Percentiles rank a stretch among this genome's conserved stretches.
Conservation (phyloP, 2,329 filamentous ascomycete genomes). For the Sordariomycetes sp. region DNA sequence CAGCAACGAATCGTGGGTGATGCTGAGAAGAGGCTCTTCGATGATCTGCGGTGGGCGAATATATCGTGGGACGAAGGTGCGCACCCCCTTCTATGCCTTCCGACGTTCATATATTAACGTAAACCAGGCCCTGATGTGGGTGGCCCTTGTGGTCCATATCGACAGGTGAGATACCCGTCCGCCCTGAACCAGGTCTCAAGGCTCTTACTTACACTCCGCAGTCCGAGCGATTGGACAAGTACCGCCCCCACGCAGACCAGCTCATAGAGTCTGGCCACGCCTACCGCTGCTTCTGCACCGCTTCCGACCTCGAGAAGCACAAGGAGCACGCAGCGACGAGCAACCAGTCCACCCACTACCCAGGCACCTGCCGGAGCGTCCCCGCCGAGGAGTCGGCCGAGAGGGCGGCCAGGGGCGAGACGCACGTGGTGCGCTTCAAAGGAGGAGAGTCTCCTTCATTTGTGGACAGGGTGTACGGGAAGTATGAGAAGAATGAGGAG, state of each 20-base stretch:
- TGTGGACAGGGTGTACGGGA: constrained; percentile 69
- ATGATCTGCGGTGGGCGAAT: constrained; percentile 81
- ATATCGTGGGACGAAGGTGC: constrained; percentile 85
- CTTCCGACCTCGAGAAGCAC: constrained; percentile 57
- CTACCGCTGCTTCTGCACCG: constrained; percentile 87
- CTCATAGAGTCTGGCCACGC: constrained; percentile 64
- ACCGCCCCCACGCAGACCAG: constrained; percentile 57
- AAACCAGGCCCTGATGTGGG: constrained; percentile 62
- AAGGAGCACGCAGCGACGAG: constrained; percentile 50
- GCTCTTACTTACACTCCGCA: constrained; percentile 20
- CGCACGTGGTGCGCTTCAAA: constrained; percentile 69
- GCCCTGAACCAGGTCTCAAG: no score
- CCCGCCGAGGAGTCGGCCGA: constrained; percentile 56
- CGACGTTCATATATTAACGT: neutral
- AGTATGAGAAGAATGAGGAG: constrained; percentile 41
- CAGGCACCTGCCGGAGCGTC: constrained; percentile 61
- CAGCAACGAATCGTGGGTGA: constrained; percentile 54
- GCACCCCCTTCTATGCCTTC: neutral
- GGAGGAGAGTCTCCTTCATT: constrained; percentile 22
- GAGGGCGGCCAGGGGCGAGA: constrained; percentile 56
- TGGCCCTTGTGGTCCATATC: constrained; percentile 76
- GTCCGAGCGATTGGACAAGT: constrained; percentile 69
- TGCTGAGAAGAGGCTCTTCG: constrained; percentile 66
- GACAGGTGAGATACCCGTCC: constrained; percentile 46
- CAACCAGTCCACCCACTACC: constrained; percentile 33